Conservation (phyloP, 306 rosid species). For the Luffa aegyptiaca region DNA sequence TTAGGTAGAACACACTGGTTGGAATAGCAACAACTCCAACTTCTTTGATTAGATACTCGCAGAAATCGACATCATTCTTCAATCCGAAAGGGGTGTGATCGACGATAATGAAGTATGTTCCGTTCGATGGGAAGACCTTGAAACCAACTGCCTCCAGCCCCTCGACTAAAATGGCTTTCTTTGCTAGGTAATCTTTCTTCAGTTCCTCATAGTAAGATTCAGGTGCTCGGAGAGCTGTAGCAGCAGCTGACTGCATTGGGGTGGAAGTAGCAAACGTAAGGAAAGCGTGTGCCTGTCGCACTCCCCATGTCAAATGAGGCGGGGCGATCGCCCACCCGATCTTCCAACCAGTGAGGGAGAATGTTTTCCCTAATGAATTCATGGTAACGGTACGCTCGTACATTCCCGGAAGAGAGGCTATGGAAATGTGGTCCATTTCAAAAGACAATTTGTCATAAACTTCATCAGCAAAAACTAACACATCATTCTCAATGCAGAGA, state of each 20-base stretch:
- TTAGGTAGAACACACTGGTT: slow-evolving; percentile 76
- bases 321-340: slow-evolving; percentile 90
- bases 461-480: slow-evolving; percentile 71
- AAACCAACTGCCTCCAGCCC: slow-evolving; percentile 81
- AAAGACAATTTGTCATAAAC: slow-evolving; percentile 86
- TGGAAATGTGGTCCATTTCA: slow-evolving; percentile 81
- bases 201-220: slow-evolving; percentile 68
- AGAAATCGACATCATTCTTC: slow-evolving; percentile 68
- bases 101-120: slow-evolving; percentile 83
- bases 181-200: slow-evolving; percentile 60
- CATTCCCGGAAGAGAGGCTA: slow-evolving; percentile 87
- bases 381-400: slow-evolving; percentile 72
- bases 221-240: slow-evolving; percentile 85
- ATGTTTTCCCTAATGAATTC: slow-evolving; percentile 89
- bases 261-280: slow-evolving; percentile 73
- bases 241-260: slow-evolving; percentile 88
- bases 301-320: slow-evolving; percentile 69
- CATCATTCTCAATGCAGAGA: slow-evolving; percentile 82
- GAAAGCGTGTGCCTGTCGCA: slow-evolving; percentile 63
- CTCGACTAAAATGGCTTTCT: slow-evolving; percentile 72
- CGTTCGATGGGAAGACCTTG: slow-evolving; percentile 73
- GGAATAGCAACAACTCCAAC: slow-evolving; percentile 96
- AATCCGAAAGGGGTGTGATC: slow-evolving; percentile 93
- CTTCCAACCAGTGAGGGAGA: slow-evolving; percentile 92
- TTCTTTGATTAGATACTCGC: slow-evolving; percentile 82